These are phyloP conservation scores for Hypoxylon crocopeplum DNA, from an alignment of 495 filamentous ascomycete genomes.

Conservation along the genomic window DNA sequence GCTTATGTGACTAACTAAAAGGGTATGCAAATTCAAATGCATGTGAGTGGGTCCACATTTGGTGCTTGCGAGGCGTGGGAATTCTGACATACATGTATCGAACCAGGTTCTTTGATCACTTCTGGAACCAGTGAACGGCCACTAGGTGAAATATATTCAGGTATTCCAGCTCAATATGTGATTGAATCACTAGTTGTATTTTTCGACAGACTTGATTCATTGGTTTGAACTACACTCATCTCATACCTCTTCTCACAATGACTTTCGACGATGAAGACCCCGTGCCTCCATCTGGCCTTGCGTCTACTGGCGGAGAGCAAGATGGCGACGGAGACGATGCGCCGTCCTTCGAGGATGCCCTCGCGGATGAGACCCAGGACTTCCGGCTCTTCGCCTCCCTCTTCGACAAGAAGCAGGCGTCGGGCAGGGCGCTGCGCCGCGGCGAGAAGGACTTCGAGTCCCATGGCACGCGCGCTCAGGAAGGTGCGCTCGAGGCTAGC, in stretches of 20 bases:
- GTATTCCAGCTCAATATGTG: no score
- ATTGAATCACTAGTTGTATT: not conserved
- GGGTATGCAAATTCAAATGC: no score
- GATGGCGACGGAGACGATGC: conserved; percentile 25
- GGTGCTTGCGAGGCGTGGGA: no score
- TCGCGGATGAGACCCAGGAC: conserved; percentile 85
- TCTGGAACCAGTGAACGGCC: no score
- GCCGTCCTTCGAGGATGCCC: conserved; percentile 49
- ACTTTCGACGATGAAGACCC: conserved; percentile 55
- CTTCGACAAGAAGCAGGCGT: conserved; percentile 51
- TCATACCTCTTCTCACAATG: conserved; percentile 31
- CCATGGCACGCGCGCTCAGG: conserved; percentile 83
- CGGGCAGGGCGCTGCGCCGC: conserved; percentile 52
- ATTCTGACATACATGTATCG: no score
- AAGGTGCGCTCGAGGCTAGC: conserved; percentile 74
- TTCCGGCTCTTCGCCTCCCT: conserved; percentile 75
- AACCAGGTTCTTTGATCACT: no score
- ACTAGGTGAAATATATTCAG: no score
- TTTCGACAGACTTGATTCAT: no score
- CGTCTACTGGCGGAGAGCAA: conserved; percentile 8
- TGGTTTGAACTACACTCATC: no score
- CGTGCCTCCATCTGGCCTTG: conserved; percentile 26
- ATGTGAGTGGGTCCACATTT: no score
- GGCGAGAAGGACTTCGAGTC: conserved; percentile 98
- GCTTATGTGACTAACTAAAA: no score